Percentiles rank a stretch among this genome's conserved stretches.
These are phyloP conservation scores for Thermomucor indicae-seudaticae DNA, from an alignment of 371 early-diverging fungal genomes.

Conservation along the genomic window DNA sequence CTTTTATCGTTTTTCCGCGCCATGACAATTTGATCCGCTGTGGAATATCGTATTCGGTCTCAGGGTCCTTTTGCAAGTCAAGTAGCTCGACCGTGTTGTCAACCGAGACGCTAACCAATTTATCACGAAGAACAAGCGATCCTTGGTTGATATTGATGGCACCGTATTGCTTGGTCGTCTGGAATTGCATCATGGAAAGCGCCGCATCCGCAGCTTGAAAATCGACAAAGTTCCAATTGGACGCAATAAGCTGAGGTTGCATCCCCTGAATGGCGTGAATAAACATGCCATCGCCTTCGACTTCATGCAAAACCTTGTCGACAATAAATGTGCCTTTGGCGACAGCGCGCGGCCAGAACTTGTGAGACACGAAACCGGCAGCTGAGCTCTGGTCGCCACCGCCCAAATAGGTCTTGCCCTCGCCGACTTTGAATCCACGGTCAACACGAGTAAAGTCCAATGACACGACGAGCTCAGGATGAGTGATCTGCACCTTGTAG, in stretches of 20 bases:
- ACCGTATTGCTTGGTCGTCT: slow-evolving; percentile 74
- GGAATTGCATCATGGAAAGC: slow-evolving; percentile 78
- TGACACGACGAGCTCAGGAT: slow-evolving; percentile 60
- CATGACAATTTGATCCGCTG: slow-evolving; percentile 62
- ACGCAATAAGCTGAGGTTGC: slow-evolving; percentile 83
- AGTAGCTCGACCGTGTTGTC: slow-evolving; percentile 63
- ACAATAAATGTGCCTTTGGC: slow-evolving; percentile 72
- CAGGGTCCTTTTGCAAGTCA: slow-evolving; percentile 50
- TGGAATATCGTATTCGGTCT: slow-evolving; percentile 83
- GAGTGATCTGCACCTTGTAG: slow-evolving; percentile 54
- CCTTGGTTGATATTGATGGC: slow-evolving; percentile 72
- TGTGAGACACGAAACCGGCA: slow-evolving; percentile 65
- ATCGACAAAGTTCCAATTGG: slow-evolving; percentile 80
- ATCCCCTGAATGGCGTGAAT: slow-evolving; percentile 82
- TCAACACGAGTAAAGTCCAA: slow-evolving; percentile 64
- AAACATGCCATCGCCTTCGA: slow-evolving; percentile 73
- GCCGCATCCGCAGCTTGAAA: slow-evolving; percentile 61
- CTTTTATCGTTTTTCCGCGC: slow-evolving; percentile 69
- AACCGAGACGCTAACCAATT: slow-evolving; percentile 68
- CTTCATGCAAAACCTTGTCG: slow-evolving; percentile 58
- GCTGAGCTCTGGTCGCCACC: slow-evolving; percentile 43
- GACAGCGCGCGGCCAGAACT: slow-evolving; percentile 78
- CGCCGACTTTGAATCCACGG: slow-evolving; percentile 78
- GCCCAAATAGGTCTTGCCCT: slow-evolving; percentile 72
- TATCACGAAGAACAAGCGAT: slow-evolving; percentile 62